Percentiles rank a stretch among this genome's conserved stretches.
Conservation (phyloP, 768 basidiomycete species). For the Lyophyllum decastes region DNA sequence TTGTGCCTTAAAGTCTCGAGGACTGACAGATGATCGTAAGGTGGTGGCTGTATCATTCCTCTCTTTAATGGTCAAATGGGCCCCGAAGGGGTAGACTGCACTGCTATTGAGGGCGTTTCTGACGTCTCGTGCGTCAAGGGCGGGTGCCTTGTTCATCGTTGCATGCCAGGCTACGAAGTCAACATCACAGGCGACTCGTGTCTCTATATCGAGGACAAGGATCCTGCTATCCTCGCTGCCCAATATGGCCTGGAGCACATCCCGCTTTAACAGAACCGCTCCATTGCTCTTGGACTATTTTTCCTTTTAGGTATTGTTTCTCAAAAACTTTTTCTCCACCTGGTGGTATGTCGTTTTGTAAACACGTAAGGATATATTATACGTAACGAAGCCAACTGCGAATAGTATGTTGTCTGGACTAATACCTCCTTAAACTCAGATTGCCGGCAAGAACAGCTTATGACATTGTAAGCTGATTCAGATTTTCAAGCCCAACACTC, state of each 20-base stretch:
- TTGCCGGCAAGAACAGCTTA: no score
- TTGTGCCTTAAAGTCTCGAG: background rate
- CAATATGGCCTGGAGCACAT: constrained; percentile 30
- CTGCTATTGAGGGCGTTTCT: constrained; percentile 45
- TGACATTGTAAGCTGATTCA: no score
- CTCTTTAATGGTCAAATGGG: constrained; percentile 24
- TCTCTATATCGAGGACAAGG: constrained; percentile 23
- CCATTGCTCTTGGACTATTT: background rate
- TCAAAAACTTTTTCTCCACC: background rate
- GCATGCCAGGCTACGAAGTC: constrained; percentile 42
- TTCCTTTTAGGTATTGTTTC: background rate
- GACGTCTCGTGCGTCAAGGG: constrained; percentile 50
- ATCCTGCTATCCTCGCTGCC: constrained; percentile 23
- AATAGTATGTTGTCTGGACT: no score
- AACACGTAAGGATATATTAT: no score
- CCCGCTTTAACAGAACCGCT: constrained; percentile 4
- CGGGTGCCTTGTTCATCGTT: constrained; percentile 44
- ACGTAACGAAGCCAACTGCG: no score
- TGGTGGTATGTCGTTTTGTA: background rate
- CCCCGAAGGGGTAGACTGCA: constrained; percentile 48
- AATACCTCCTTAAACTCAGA: no score
- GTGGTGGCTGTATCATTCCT: constrained; percentile 47
- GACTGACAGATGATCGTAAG: constrained; percentile 22
- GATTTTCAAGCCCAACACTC: no score
- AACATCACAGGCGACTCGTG: constrained; percentile 24